Evolutionary conservation across 1,284 basidiomycete species (phyloP), one percentile per base, ranked within the genome.

Genomic region (Filobasidium uniguttulatum): DNA sequence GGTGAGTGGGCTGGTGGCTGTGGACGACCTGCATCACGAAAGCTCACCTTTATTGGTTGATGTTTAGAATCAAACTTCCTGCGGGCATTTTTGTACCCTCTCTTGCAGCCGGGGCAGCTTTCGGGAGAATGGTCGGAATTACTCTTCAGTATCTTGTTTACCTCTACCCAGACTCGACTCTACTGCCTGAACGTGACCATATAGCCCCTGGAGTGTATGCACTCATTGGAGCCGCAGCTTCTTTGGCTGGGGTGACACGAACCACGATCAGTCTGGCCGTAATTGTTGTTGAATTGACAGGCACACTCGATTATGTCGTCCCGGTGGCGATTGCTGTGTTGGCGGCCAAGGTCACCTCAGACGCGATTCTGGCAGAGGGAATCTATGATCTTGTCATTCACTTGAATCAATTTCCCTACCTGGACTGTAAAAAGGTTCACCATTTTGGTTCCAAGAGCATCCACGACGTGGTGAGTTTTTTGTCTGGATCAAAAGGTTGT

Each of bases 31-130:
- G 17, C 28, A 15, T 35, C 1, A n/a, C 15, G 12, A 9, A n/a
- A 15, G 30, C 20, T 31, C 19, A n/a, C 35, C 25, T 9, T 44
- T 20, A 44, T 25, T 15, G 23, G 37, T 49, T 46, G 49, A 51
- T 48, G 54, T 55, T n/a, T 25, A 57, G 55, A 29, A 62, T 63
- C 52, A 65, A 36, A n/a, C 23, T 28, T 19, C 58, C 62, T 54
- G 90, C 91, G 4, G 93, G 93, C 1, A 93, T 99, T 59, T 98
- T 99, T 69, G 87, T 99, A 25, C 93, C 94, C 0, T 89, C 90
- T 0, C 78, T 99, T 25, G 90, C 87, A 19, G 90, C 96, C n/a
- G 94, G 93, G 17, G 94, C 93, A 0, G 91, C 89, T 60, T 86
- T 86, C 38, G 93, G 93, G 3, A 77, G 93, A 20, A 81, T 96